Conservation (phyloP, 2,329 filamentous ascomycete species). For the Didymella pomorum region DNA sequence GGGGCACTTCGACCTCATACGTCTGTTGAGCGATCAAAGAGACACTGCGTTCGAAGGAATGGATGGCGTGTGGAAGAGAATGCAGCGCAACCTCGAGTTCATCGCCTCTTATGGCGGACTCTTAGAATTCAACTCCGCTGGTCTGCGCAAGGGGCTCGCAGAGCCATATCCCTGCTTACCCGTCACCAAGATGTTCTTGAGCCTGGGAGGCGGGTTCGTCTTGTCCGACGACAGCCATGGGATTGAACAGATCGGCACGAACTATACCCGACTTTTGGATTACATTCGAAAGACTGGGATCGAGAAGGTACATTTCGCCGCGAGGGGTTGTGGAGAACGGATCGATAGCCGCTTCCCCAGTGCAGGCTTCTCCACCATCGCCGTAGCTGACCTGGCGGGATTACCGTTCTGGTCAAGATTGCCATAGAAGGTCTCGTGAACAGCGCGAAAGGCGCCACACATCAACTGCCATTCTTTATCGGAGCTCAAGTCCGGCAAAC, state of each 20-base stretch:
- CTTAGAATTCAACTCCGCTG: slow-evolving; percentile 89
- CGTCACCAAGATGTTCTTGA: slow-evolving; percentile 81
- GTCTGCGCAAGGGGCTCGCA: slow-evolving; percentile 83
- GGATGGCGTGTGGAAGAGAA: slow-evolving; percentile 73
- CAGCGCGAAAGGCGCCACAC: slow-evolving; percentile 15
- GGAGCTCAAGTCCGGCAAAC: slow-evolving; percentile 21
- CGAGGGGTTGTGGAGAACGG: slow-evolving; percentile 24
- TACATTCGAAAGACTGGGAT: slow-evolving; percentile 75
- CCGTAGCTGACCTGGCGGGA: slow-evolving; percentile 37
- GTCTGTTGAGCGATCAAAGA: slow-evolving; percentile 77
- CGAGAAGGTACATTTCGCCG: slow-evolving; percentile 58
- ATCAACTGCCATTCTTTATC: slow-evolving; percentile 11
- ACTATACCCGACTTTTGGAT: slow-evolving; percentile 74
- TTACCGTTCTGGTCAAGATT: slow-evolving; percentile 42
- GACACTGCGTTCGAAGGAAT: slow-evolving; percentile 66
- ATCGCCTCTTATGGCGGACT: slow-evolving; percentile 78
- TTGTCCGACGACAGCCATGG: slow-evolving; percentile 96
- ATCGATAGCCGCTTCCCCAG: slow-evolving; percentile 46
- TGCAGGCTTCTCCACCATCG: slow-evolving; percentile 47
- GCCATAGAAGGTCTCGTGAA: slow-evolving; percentile 8
- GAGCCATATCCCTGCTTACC: slow-evolving; percentile 87
- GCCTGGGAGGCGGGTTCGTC: slow-evolving; percentile 80
- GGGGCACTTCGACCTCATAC: slow-evolving; percentile 92
- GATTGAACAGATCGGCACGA: slow-evolving; percentile 83
- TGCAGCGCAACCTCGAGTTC: slow-evolving; percentile 76